These are phyloP conservation scores for Plasmodium falciparum DNA, from an alignment of 169 alveolate species.

Conservation along the genomic window DNA sequence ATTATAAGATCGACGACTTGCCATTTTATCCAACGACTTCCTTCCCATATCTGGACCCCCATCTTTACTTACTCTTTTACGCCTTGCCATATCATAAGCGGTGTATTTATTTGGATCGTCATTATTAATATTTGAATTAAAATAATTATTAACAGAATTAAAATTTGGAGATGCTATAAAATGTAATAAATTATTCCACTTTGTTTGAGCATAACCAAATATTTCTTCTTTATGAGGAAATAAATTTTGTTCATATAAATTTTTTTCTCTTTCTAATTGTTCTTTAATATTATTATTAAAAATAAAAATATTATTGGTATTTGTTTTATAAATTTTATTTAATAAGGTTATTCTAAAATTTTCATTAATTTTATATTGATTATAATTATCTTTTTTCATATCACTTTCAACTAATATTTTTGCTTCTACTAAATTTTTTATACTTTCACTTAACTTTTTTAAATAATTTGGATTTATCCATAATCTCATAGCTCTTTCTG, in stretches of 20 bases:
- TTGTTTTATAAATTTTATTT: constrained; percentile 62
- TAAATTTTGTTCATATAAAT: constrained; percentile 50
- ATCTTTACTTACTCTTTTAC: constrained; percentile 13
- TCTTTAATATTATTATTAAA: constrained; percentile 60
- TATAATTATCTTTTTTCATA: constrained; percentile 70
- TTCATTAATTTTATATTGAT: constrained; percentile 69
- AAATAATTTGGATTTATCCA: constrained; percentile 86
- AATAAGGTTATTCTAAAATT: constrained; percentile 55
- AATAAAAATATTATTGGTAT: constrained; percentile 35
- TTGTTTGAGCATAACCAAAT: constrained; percentile 28
- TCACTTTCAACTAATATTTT: constrained; percentile 68
- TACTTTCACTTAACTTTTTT: constrained; percentile 81
- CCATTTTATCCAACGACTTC: no score
- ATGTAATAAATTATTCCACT: constrained; percentile 64
- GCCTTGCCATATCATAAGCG: not conserved
- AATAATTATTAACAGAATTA: not conserved
- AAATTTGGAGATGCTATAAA: constrained; percentile 71
- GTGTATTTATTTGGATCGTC: not conserved
- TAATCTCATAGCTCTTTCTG: constrained; percentile 89
- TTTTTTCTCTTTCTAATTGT: constrained; percentile 62
- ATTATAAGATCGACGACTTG: no score
- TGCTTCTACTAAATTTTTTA: constrained; percentile 72
- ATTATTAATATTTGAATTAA: not conserved
- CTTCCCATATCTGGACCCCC: no score
- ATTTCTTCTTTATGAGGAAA: constrained; percentile 62